phyloP scores from a whole-genome alignment of 2,329 filamentous ascomycete genomes.

The Fusarium avenaceum region DNA sequence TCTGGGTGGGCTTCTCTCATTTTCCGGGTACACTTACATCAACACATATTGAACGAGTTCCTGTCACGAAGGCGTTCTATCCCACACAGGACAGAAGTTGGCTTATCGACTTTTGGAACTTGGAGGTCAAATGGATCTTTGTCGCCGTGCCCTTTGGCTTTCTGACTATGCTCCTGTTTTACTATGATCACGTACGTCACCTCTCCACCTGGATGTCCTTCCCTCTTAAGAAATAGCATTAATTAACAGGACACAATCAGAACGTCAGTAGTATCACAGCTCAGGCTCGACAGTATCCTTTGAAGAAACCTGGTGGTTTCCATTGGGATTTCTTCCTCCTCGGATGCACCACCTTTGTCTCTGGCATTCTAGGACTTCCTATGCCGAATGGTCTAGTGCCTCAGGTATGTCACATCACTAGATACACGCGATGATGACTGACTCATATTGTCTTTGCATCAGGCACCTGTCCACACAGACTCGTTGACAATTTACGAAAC shows the following conservation, averaged over 20 bases:
- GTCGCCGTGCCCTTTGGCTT: slow-evolving; percentile 2
- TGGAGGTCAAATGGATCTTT: slow-evolving; percentile 5
- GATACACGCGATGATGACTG: fast-evolving
- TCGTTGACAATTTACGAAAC: slow-evolving; percentile 6
- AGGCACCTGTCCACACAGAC: slow-evolving; percentile 10
- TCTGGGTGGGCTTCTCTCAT: slow-evolving; percentile 12
- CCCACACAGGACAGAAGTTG: slow-evolving; percentile 2
- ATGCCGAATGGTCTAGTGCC: slow-evolving; percentile 5
- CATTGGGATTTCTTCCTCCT: slow-evolving; percentile 14
- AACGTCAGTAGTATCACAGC: slow-evolving; percentile 14
- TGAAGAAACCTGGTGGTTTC: slow-evolving; percentile 10
- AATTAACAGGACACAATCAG: background rate
- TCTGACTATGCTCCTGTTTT: slow-evolving; percentile 12
- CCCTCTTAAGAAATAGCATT: fast-evolving
- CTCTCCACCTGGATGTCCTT: background rate
- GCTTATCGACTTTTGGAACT: slow-evolving; percentile 12
- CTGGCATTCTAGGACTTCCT: slow-evolving; percentile 3
- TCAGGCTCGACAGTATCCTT: slow-evolving; percentile 4
- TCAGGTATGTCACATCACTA: background rate
- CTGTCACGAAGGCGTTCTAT: background rate
- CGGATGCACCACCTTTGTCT: slow-evolving; percentile 7
- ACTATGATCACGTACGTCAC: slow-evolving; percentile 6
- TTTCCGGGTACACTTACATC: slow-evolving; percentile 1
- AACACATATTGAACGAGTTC: slow-evolving; percentile 1
- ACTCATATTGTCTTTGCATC: fast-evolving